Conservation (phyloP, 208 protist species). For the Trypanosoma mega region DNA sequence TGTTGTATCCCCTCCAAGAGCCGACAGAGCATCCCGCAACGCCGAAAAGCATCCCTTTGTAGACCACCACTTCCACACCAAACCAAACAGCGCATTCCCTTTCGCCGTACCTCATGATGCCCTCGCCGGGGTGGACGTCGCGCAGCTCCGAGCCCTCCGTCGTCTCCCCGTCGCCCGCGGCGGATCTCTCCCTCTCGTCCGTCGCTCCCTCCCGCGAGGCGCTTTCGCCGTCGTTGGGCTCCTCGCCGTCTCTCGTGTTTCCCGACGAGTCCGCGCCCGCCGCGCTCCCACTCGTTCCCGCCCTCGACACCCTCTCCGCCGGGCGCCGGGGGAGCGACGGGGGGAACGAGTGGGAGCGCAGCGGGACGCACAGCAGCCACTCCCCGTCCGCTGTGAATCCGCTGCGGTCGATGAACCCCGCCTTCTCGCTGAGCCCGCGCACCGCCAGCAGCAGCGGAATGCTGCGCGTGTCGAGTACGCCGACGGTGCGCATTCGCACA, state of each 20-base stretch:
- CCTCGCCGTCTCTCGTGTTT: too few species aligned
- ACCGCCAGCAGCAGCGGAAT: constrained; percentile 34
- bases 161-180: constrained; percentile 25
- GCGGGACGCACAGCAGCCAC: constrained; percentile 14
- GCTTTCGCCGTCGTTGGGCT: too few species aligned
- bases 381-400: constrained; percentile 26
- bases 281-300: background rate
- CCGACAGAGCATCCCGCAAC: too few species aligned
- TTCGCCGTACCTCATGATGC: background rate
- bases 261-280: too few species aligned
- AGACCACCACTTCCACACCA: too few species aligned
- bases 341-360: too few species aligned
- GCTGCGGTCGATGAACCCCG: constrained; percentile 52
- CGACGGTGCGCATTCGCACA: constrained; percentile 41
- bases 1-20: too few species aligned
- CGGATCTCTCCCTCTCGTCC: constrained; percentile 67
- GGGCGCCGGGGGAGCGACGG: background rate
- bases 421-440: constrained; percentile 63
- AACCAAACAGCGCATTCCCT: too few species aligned
- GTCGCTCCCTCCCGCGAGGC: too few species aligned
- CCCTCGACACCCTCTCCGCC: background rate
- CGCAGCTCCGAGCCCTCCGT: background rate
- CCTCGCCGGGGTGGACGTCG: background rate
- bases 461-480: constrained; percentile 17
- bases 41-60: too few species aligned